Evolutionary conservation across 192 early-diverging fungal species (phyloP), one percentile per base, ranked within the genome.

Genomic region (Coemansia sp.): DNA sequence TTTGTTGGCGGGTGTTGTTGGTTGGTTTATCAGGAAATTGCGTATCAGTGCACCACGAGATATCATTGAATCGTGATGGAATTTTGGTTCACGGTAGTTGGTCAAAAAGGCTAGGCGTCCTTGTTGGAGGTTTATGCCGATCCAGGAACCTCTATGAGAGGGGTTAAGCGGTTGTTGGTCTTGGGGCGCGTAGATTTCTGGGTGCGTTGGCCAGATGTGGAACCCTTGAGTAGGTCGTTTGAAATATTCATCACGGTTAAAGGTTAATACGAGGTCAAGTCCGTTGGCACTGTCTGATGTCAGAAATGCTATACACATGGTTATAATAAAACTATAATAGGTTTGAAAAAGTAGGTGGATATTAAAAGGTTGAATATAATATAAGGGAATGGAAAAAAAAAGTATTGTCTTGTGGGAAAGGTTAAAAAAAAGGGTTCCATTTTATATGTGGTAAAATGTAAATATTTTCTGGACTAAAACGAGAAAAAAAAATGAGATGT

Each of bases 221-320:
- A 76, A 72, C 0, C 64, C 67, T 12, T 28, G 31, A 1, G 79
- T 82, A 4, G 79, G 73, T 6, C 79, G 73, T 4, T 57, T 60
- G 31, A 76, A 73, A 52, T 48, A 75, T 58, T 76, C 79, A 50
- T 82, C 79, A 0, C 79, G 69, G 64, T 82, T 82, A 61, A 82
- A 82, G 1, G 67, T 63, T 50, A 82, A 48, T 0, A 76, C 66
- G 0, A 80, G 49, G 36, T 38, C 36, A 12, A 10, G 11, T 6
- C 36, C 36, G 36, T 12, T 38, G 36, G 7, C 1, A 38, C 11
- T 38, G 5, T 38, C 36, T 38, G 36, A 10, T 10, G 36, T 12
- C 11, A 38, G 11, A 38, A 38, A 38, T 6, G 36, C 36, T 10
- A 38, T 38, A 12, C 36, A 38, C 36, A 38, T 38, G 36, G 11